Evolutionary conservation across 2,329 filamentous ascomycete genomes (phyloP).

Genomic region (Dothiorella sarmentorum): DNA sequence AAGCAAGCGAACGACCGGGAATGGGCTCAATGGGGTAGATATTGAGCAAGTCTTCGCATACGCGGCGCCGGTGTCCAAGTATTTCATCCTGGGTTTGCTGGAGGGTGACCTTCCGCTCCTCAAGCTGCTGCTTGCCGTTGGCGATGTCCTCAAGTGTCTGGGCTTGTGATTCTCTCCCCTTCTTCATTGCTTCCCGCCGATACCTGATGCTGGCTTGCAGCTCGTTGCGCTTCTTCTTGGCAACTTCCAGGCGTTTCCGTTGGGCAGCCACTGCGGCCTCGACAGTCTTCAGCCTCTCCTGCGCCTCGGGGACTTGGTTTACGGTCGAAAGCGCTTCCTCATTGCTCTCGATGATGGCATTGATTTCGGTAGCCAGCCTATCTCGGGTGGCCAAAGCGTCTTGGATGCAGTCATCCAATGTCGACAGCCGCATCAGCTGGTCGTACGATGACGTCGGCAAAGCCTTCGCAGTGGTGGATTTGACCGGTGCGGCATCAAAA

Average conservation of each 20-base stretch:
- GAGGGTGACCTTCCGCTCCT: slow-evolving; percentile 54
- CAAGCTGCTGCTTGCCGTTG: slow-evolving; percentile 45
- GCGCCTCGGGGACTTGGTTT: slow-evolving; percentile 39
- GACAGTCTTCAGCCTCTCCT: slow-evolving; percentile 44
- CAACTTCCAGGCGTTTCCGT: slow-evolving; percentile 61
- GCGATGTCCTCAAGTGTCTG: slow-evolving; percentile 59
- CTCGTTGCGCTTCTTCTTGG: slow-evolving; percentile 62
- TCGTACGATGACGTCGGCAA: slow-evolving; percentile 79
- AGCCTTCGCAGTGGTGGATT: slow-evolving; percentile 45
- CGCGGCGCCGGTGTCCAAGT: slow-evolving; percentile 81
- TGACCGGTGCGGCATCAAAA: slow-evolving; percentile 32
- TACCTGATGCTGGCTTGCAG: slow-evolving; percentile 63
- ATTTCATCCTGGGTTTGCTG: slow-evolving; percentile 61
- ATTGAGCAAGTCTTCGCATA: slow-evolving; percentile 74
- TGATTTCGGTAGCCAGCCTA: slow-evolving; percentile 74
- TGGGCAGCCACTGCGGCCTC: slow-evolving; percentile 59
- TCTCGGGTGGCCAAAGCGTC: slow-evolving; percentile 78
- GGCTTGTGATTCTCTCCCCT: slow-evolving; percentile 59
- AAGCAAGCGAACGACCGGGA: slow-evolving; percentile 63
- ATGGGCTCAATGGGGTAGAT: slow-evolving; percentile 80
- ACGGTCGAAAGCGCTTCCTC: slow-evolving; percentile 35
- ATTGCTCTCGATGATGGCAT: slow-evolving; percentile 44
- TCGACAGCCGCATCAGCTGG: slow-evolving; percentile 80
- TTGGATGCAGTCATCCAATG: slow-evolving; percentile 85
- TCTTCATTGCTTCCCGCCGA: slow-evolving; percentile 64